These are phyloP conservation scores for Rosa lucieae DNA, from an alignment of 306 rosid species.

Conservation along the genomic window DNA sequence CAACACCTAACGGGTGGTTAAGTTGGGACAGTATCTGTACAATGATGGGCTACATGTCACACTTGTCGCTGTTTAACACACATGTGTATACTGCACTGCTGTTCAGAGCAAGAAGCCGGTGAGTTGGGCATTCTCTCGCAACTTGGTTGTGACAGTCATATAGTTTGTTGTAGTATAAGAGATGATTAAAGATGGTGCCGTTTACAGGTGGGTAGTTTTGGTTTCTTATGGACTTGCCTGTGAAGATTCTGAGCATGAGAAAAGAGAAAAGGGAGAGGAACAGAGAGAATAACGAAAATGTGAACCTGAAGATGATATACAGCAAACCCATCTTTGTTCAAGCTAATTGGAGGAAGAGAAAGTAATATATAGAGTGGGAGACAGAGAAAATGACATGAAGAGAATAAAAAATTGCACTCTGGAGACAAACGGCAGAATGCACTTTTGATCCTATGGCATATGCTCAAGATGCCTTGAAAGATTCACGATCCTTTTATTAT, in stretches of 20 bases:
- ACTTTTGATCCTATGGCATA: not conserved
- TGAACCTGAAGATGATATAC: slow-evolving; percentile 29
- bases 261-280: slow-evolving; percentile 25
- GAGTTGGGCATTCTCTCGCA: slow-evolving; percentile 45
- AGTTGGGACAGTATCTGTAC: too few relatives aligned
- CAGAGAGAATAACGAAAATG: slow-evolving; percentile 24
- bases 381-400: not conserved
- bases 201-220: slow-evolving; percentile 54
- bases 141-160: slow-evolving; percentile 36
- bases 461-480: not conserved
- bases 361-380: not conserved
- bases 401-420: not conserved
- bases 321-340: slow-evolving; percentile 35
- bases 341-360: not conserved
- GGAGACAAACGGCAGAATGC: not conserved
- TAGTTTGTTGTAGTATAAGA: slow-evolving; percentile 44
- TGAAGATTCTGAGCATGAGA: slow-evolving; percentile 28
- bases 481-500: not conserved
- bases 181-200: slow-evolving; percentile 50
- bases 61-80: too few relatives aligned
- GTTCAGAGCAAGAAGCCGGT: slow-evolving; percentile 37
- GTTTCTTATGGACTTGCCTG: slow-evolving; percentile 56
- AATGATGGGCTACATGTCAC: too few relatives aligned
- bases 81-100: slow-evolving; percentile 44
- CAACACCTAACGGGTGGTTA: too few relatives aligned